Conservation (phyloP, 176 grass and related monocot genomes). For the Juncus effusus region DNA sequence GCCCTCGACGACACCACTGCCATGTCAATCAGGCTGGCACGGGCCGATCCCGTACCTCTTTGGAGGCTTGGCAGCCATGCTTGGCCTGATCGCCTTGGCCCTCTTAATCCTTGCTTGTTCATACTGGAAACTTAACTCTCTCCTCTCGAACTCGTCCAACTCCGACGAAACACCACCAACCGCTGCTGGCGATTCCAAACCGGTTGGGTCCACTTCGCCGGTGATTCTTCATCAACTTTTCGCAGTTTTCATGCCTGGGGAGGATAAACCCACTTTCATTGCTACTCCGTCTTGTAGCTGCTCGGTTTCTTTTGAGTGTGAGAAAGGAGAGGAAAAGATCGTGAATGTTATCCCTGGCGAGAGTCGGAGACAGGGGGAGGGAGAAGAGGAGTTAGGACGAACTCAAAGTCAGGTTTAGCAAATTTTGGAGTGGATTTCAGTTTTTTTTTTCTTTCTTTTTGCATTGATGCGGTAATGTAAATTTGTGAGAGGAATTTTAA, state of each 20-base stretch:
- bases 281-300: conserved; percentile 38
- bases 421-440: not conserved
- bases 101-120: conserved; percentile 84
- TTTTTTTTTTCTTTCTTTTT: not conserved
- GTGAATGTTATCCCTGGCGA: not conserved
- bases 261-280: conserved; percentile 49
- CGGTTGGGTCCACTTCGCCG: not conserved
- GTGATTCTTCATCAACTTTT: conserved; percentile 21
- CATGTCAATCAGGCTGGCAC: conserved; percentile 39
- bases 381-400: not conserved
- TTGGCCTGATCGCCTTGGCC: conserved; percentile 55
- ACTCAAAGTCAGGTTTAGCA: too few relatives aligned
- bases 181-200: conserved; percentile 14
- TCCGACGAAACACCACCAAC: not conserved
- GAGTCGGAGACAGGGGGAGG: not conserved
- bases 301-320: not conserved
- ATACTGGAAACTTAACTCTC: conserved; percentile 70
- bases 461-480: conserved; percentile 9
- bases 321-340: not conserved
- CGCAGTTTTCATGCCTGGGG: conserved; percentile 71
- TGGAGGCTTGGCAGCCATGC: conserved; percentile 53
- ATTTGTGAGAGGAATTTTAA: not conserved
- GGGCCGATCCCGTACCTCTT: conserved; percentile 74
- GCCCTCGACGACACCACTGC: not conserved
- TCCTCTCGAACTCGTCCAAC: conserved; percentile 22